phyloP scores from a whole-genome alignment of 352 stramenopile species.

The Peronospora destructor region DNA sequence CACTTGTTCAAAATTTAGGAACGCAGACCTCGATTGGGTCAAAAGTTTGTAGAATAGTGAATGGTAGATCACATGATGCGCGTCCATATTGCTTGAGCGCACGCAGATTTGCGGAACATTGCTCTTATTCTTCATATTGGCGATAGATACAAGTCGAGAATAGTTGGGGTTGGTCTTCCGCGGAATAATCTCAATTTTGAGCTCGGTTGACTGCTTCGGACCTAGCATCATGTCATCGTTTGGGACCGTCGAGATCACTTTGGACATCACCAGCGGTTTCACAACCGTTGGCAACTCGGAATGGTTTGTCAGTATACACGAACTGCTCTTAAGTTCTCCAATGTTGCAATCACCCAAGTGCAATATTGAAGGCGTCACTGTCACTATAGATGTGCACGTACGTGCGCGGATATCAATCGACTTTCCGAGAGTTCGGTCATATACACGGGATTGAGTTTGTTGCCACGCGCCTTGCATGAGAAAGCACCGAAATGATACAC shows the following conservation, averaged over 20 bases:
- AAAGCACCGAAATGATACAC: constrained; percentile 83
- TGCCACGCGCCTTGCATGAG: constrained; percentile 82
- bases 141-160: constrained; percentile 76
- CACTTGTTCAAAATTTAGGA: constrained; percentile 85
- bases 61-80: constrained; percentile 87
- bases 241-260: constrained; percentile 84
- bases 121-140: constrained; percentile 85
- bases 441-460: constrained; percentile 76
- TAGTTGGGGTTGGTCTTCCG: constrained; percentile 88
- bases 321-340: constrained; percentile 80
- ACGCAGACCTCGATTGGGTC: constrained; percentile 76
- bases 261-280: constrained; percentile 81
- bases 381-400: constrained; percentile 85
- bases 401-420: constrained; percentile 79
- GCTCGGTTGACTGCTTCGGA: constrained; percentile 80
- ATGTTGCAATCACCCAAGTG: constrained; percentile 87
- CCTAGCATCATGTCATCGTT: constrained; percentile 84
- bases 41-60: constrained; percentile 87
- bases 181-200: constrained; percentile 88
- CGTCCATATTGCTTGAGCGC: constrained; percentile 87
- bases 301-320: constrained; percentile 85
- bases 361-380: constrained; percentile 74
- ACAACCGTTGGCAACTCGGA: constrained; percentile 83
- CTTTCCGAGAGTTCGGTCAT: constrained; percentile 81
- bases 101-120: constrained; percentile 84